Conservation (phyloP, 2,329 filamentous ascomycete species). For the Scolecobasidium constrictum region DNA sequence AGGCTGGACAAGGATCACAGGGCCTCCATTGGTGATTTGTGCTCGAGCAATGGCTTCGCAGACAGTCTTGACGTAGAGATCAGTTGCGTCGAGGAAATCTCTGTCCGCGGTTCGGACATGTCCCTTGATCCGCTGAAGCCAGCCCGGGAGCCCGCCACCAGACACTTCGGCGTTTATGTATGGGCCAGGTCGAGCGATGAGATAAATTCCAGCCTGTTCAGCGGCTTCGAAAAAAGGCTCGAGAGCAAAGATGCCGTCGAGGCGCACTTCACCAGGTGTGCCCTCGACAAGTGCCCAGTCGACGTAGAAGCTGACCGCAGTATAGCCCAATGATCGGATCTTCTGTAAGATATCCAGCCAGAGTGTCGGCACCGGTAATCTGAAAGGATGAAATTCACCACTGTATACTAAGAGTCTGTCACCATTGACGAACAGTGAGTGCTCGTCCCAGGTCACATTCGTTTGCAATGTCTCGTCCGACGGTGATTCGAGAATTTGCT, state of each 20-base stretch:
- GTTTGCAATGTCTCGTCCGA: conserved; percentile 31
- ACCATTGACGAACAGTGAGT: conserved; percentile 41
- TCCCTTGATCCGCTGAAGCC: conserved; percentile 60
- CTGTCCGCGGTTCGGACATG: conserved; percentile 51
- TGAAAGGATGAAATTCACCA: conserved; percentile 63
- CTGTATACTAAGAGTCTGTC: conserved; percentile 54
- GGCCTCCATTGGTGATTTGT: conserved; percentile 75
- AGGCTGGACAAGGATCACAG: conserved; percentile 66
- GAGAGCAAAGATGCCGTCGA: conserved; percentile 61
- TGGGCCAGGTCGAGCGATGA: conserved; percentile 58
- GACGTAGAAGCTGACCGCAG: conserved; percentile 66
- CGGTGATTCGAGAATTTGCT: neutral
- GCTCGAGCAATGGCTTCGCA: conserved; percentile 57
- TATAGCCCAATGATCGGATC: conserved; percentile 71
- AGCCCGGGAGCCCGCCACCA: conserved; percentile 72
- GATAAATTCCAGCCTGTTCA: conserved; percentile 60
- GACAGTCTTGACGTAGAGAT: conserved; percentile 50
- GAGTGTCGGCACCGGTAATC: conserved; percentile 49
- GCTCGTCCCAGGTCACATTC: conserved; percentile 41
- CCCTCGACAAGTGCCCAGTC: conserved; percentile 72
- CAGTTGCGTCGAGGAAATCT: conserved; percentile 53
- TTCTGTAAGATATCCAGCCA: conserved; percentile 73
- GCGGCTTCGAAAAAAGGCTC: conserved; percentile 71
- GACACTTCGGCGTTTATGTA: conserved; percentile 72
- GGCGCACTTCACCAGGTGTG: conserved; percentile 56